Conservation (phyloP, 176 grass and related monocot species). For the Eragrostis nindensis region DNA sequence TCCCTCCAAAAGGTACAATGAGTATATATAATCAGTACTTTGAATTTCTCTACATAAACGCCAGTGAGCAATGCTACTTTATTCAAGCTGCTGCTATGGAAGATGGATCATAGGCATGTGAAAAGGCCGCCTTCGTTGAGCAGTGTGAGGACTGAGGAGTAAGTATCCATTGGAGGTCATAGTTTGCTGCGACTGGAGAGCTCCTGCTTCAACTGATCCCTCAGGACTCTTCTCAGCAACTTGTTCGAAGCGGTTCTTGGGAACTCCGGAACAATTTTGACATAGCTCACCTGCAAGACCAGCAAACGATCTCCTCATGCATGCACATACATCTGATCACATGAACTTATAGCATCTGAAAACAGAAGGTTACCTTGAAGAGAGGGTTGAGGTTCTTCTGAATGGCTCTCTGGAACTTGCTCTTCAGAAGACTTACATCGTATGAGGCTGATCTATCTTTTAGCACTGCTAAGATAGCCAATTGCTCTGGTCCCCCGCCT, state of each 20-base stretch:
- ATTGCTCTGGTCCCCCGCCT: constrained; percentile 74
- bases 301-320: neutral
- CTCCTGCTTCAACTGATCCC: constrained; percentile 71
- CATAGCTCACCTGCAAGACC: constrained; percentile 76
- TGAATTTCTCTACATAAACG: neutral
- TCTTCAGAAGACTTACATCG: constrained; percentile 57
- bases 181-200: constrained; percentile 62
- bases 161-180: constrained; percentile 47
- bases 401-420: constrained; percentile 83
- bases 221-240: constrained; percentile 81
- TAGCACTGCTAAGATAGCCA: constrained; percentile 76
- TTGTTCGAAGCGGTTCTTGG: constrained; percentile 96
- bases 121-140: no score
- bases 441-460: constrained; percentile 52
- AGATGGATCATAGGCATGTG: no score
- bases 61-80: neutral
- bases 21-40: no score
- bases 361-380: constrained; percentile 70
- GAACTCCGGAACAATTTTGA: constrained; percentile 83
- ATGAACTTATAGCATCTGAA: neutral
- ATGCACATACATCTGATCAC: neutral
- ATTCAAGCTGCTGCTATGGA: constrained; percentile 14
- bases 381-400: constrained; percentile 92
- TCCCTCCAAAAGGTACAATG: neutral
- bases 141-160: no score